phyloP scores from a whole-genome alignment of 2,329 filamentous ascomycete species.

The Cyclaneusma minus region DNA sequence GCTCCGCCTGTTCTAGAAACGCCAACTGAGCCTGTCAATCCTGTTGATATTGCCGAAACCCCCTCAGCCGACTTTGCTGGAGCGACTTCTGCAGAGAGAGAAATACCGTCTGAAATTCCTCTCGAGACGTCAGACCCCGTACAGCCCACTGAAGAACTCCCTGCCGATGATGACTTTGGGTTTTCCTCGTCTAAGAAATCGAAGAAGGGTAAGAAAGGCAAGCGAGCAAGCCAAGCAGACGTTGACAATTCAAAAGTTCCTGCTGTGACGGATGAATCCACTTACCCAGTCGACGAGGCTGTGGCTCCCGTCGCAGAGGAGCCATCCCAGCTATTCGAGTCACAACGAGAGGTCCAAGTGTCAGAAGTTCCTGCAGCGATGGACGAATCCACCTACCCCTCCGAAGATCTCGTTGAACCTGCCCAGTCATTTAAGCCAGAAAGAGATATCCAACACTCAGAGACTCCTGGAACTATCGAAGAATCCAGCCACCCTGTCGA shows the following conservation, averaged over 20 bases:
- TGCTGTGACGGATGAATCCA: slow-evolving; percentile 1
- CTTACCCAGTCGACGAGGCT: too few species aligned
- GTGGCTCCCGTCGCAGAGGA: slow-evolving; percentile 1
- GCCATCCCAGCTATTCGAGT: slow-evolving; percentile 2
- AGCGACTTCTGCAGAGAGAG: slow-evolving; percentile 3
- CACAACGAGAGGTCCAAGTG: too few species aligned
- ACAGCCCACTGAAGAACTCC: slow-evolving; percentile 2
- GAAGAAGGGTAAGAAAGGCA: slow-evolving; percentile 10
- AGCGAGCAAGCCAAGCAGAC: slow-evolving; percentile 3
- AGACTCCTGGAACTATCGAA: slow-evolving; percentile 1
- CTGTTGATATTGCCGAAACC: slow-evolving; percentile 1
- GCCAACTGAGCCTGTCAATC: slow-evolving; percentile 1
- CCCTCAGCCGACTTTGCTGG: slow-evolving; percentile 1
- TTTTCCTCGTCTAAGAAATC: slow-evolving; percentile 7
- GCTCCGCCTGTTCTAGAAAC: background rate
- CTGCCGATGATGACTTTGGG: background rate
- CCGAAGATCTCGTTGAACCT: slow-evolving; percentile 3
- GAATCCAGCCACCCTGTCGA: too few species aligned
- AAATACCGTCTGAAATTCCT: too few species aligned
- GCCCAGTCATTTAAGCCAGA: slow-evolving; percentile 2
- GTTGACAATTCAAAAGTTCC: background rate
- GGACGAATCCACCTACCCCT: slow-evolving; percentile 6
- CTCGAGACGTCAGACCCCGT: too few species aligned
- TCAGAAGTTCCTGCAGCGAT: too few species aligned
- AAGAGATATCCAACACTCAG: slow-evolving; percentile 1